Conservation (phyloP, 768 basidiomycete species). For the Glaciozyma martinii region DNA sequence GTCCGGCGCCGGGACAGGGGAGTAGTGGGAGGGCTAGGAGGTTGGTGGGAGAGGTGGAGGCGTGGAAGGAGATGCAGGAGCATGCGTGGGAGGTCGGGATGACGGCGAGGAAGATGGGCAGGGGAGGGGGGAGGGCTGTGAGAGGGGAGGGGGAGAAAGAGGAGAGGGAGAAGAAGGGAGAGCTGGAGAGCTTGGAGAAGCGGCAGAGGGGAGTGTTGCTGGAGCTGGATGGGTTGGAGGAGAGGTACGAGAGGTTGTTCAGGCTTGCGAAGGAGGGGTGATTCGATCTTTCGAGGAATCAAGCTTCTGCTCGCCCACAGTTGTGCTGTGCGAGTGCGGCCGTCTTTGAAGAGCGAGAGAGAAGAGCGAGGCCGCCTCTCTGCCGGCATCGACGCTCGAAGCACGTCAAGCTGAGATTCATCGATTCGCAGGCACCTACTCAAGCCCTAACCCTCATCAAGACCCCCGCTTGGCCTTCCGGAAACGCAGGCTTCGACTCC, state of each 20-base stretch:
- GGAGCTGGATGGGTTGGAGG: slow-evolving; percentile 11
- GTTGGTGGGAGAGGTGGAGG: slow-evolving; percentile 17
- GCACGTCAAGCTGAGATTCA: too few relatives aligned
- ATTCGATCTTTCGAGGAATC: too few relatives aligned
- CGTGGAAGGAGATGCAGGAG: slow-evolving; percentile 32
- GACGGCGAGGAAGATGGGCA: slow-evolving; percentile 8
- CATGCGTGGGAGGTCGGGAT: slow-evolving; percentile 24
- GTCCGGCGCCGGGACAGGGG: too few relatives aligned
- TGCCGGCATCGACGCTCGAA: too few relatives aligned
- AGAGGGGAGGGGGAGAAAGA: neutral
- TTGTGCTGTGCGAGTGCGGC: too few relatives aligned
- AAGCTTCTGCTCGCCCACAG: too few relatives aligned
- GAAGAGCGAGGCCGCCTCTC: too few relatives aligned
- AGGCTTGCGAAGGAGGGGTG: slow-evolving; percentile 2
- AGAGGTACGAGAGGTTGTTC: slow-evolving; percentile 12
- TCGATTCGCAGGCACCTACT: too few relatives aligned
- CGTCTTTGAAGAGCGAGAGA: too few relatives aligned
- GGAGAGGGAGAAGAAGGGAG: neutral
- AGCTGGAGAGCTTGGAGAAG: slow-evolving; percentile 6
- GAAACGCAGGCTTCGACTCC: too few relatives aligned
- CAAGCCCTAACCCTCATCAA: too few relatives aligned
- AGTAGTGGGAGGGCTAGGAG: neutral
- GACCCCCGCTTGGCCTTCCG: too few relatives aligned
- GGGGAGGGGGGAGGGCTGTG: neutral
- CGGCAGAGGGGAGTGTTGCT: slow-evolving; percentile 14